Conservation (phyloP, 176 grass and related monocot species). For the Oryza glumipatula region DNA sequence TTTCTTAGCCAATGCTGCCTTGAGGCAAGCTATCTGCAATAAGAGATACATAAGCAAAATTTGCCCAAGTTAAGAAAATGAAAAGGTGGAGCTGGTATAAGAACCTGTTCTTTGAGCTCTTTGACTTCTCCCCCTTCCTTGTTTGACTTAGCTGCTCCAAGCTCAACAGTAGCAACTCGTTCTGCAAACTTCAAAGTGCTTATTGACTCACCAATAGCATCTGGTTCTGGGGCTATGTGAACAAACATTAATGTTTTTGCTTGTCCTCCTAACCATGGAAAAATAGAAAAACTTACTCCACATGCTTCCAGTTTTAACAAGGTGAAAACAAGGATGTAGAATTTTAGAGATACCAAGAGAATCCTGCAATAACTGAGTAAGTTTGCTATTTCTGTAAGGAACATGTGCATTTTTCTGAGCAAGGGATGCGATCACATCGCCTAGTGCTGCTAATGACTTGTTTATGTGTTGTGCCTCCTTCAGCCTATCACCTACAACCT, state of each 20-base stretch:
- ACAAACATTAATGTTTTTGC: slow-evolving; percentile 88
- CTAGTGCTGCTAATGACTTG: slow-evolving; percentile 75
- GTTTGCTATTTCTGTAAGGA: slow-evolving; percentile 78
- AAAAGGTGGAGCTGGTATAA: slow-evolving; percentile 11
- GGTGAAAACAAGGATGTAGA: slow-evolving; percentile 31
- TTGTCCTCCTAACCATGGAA: slow-evolving; percentile 61
- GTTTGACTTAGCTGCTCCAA: slow-evolving; percentile 68
- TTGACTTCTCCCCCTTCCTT: slow-evolving; percentile 72
- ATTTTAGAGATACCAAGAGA: slow-evolving; percentile 61
- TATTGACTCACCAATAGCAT: slow-evolving; percentile 65
- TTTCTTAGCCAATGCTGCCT: slow-evolving; percentile 65
- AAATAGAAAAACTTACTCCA: slow-evolving; percentile 19
- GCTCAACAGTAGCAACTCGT: slow-evolving; percentile 65
- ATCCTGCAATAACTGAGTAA: slow-evolving; percentile 77
- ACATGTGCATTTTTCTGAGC: slow-evolving; percentile 74
- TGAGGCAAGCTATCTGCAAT: slow-evolving; percentile 69
- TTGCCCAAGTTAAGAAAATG: slow-evolving; percentile 16
- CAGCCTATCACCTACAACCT: slow-evolving; percentile 68
- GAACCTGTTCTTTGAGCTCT: slow-evolving; percentile 78
- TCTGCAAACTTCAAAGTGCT: slow-evolving; percentile 82
- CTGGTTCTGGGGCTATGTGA: slow-evolving; percentile 77
- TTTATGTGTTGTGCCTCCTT: slow-evolving; percentile 84
- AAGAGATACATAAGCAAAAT: slow-evolving; percentile 14
- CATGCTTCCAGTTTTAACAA: background rate
- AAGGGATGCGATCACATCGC: slow-evolving; percentile 72